These are phyloP conservation scores for Emmonsiellopsis sp. DNA, from an alignment of 2,329 filamentous ascomycete species.

Conservation along the genomic window DNA sequence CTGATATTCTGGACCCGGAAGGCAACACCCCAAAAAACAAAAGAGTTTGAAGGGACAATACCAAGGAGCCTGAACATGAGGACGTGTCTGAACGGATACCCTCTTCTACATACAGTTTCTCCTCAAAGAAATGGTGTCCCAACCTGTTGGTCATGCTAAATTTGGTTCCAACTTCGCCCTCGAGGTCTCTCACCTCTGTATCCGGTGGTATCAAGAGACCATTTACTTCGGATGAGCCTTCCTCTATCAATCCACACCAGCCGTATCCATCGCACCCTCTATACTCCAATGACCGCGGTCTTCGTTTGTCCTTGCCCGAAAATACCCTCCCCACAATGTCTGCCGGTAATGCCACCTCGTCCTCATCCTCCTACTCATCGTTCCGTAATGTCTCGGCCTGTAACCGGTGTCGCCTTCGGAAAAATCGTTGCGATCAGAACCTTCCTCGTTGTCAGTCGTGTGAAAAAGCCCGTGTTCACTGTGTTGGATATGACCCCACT, in stretches of 20 bases:
- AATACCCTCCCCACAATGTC: slow-evolving; percentile 12
- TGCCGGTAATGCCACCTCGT: slow-evolving; percentile 13
- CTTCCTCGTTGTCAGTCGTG: slow-evolving; percentile 85
- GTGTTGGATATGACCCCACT: slow-evolving; percentile 92
- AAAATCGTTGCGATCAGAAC: slow-evolving; percentile 91
- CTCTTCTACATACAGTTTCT: not conserved
- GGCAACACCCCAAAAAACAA: not conserved
- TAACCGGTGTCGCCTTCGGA: slow-evolving; percentile 82
- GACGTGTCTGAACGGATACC: not conserved
- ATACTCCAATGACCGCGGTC: slow-evolving; percentile 10
- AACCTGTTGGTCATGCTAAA: slow-evolving; percentile 24
- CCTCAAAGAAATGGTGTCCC: not conserved
- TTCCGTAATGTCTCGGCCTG: slow-evolving; percentile 90
- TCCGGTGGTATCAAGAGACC: slow-evolving; percentile 30
- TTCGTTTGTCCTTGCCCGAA: slow-evolving; percentile 1
- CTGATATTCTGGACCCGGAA: no score
- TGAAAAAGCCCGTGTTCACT: slow-evolving; percentile 83
- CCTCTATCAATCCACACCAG: slow-evolving; percentile 9
- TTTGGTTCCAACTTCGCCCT: slow-evolving; percentile 16
- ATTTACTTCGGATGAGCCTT: slow-evolving; percentile 21
- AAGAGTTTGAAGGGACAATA: not conserved
- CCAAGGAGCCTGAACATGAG: not conserved
- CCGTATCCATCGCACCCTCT: slow-evolving; percentile 8
- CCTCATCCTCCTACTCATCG: slow-evolving; percentile 28
- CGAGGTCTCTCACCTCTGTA: slow-evolving; percentile 21